These are phyloP conservation scores for Wallemia mellicola DNA, from an alignment of 1,284 basidiomycete species.

Conservation along the genomic window DNA sequence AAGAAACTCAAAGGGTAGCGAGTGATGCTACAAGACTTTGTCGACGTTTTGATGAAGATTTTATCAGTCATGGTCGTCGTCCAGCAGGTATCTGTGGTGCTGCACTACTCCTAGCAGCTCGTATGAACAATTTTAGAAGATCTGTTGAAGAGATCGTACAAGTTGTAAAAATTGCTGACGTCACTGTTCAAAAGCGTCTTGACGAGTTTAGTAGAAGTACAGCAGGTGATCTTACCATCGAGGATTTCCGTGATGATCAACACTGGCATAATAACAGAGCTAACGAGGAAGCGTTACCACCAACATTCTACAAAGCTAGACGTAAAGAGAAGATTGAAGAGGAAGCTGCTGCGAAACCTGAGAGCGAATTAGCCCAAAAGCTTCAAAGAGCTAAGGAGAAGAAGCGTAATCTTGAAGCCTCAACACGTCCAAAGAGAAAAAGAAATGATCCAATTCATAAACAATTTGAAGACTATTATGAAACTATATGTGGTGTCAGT, in stretches of 20 bases:
- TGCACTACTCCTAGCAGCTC: conserved; percentile 69
- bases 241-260: conserved; percentile 45
- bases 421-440: conserved; percentile 9
- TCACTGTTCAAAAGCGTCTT: conserved; percentile 72
- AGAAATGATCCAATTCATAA: conserved; percentile 2
- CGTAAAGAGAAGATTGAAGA: conserved; percentile 17
- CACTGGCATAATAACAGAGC: conserved; percentile 25
- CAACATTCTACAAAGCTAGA: conserved; percentile 46
- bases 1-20: conserved; percentile 70
- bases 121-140: conserved; percentile 92
- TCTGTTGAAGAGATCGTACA: conserved; percentile 85
- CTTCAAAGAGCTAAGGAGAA: conserved; percentile 22
- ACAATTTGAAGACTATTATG: conserved; percentile 2
- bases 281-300: conserved; percentile 69
- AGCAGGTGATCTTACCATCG: conserved; percentile 54
- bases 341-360: not conserved
- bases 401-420: conserved; percentile 17
- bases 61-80: conserved; percentile 82
- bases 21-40: conserved; percentile 81
- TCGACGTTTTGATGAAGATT: conserved; percentile 79
- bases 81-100: conserved; percentile 96
- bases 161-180: conserved; percentile 92
- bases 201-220: conserved; percentile 81
- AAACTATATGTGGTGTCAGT: not conserved
- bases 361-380: not conserved